Evolutionary conservation across 352 stramenopile genomes (phyloP).

Genomic region (Phytophthora megakarya): DNA sequence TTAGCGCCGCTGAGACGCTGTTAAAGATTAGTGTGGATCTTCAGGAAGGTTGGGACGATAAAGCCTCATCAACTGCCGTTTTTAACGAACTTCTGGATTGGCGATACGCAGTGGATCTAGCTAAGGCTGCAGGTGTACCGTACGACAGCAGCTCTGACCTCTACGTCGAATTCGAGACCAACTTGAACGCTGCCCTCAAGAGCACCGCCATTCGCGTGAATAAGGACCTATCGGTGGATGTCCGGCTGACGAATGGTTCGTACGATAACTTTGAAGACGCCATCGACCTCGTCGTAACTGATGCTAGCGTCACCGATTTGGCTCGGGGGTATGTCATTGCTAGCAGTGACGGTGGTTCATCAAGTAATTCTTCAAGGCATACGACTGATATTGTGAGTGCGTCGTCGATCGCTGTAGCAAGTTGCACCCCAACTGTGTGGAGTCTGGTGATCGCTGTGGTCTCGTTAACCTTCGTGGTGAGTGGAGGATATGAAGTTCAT

Average conservation of each 20-base stretch:
- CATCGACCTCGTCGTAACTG: slow-evolving; percentile 28
- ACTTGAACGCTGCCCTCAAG: slow-evolving; percentile 35
- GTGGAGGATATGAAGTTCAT: slow-evolving; percentile 8
- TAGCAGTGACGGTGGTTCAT: slow-evolving; percentile 3
- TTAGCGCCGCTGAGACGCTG: slow-evolving; percentile 56
- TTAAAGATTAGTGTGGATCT: slow-evolving; percentile 64
- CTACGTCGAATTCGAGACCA: slow-evolving; percentile 49
- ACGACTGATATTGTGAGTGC: slow-evolving; percentile 5
- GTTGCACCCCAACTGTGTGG: slow-evolving; percentile 18
- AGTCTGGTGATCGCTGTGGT: slow-evolving; percentile 30
- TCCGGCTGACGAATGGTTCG: slow-evolving; percentile 33
- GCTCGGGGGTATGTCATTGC: slow-evolving; percentile 23
- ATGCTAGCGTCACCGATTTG: slow-evolving; percentile 25
- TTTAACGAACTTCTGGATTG: slow-evolving; percentile 55
- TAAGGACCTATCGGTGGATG: slow-evolving; percentile 33
- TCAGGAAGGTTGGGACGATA: slow-evolving; percentile 18
- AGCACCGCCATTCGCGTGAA: slow-evolving; percentile 43
- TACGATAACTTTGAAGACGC: slow-evolving; percentile 38
- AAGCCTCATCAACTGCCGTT: slow-evolving; percentile 30
- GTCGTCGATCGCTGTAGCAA: slow-evolving; percentile 12
- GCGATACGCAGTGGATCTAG: slow-evolving; percentile 56
- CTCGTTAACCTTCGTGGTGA: slow-evolving; percentile 12
- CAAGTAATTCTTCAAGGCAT: slow-evolving; percentile 10
- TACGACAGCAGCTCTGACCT: slow-evolving; percentile 50
- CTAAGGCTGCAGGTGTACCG: slow-evolving; percentile 40